phyloP scores from a whole-genome alignment of 2,329 filamentous ascomycete species.

The Pestalotiopsis sp. region DNA sequence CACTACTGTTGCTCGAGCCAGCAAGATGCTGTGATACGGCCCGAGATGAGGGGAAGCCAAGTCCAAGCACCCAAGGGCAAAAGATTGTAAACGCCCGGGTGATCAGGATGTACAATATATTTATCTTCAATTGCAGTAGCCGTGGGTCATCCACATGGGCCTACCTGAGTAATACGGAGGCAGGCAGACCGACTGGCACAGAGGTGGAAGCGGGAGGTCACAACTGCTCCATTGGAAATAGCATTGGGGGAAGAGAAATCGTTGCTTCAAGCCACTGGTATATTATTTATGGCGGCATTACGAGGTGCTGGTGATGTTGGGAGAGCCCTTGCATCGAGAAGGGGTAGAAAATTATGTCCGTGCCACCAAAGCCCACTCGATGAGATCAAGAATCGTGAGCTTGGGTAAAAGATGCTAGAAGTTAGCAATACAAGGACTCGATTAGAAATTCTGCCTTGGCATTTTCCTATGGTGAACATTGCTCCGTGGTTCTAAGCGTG shows the following conservation, averaged over 20 bases:
- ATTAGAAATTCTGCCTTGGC: too few relatives aligned
- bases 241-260: not conserved
- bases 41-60: not conserved
- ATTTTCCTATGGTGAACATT: too few relatives aligned
- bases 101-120: not conserved
- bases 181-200: not conserved
- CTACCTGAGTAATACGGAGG: not conserved
- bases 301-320: too few relatives aligned
- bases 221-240: not conserved
- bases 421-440: too few relatives aligned
- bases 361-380: too few relatives aligned
- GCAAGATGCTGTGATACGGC: not conserved
- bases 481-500: too few relatives aligned
- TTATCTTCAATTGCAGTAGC: not conserved
- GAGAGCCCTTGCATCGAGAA: too few relatives aligned
- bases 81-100: not conserved
- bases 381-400: too few relatives aligned
- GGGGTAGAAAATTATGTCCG: too few relatives aligned
- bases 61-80: not conserved
- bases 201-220: not conserved
- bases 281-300: not conserved
- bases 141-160: not conserved
- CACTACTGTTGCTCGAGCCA: not conserved
- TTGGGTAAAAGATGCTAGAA: too few relatives aligned
- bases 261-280: not conserved